Base-by-base conservation (phyloP, 2,329 filamentous ascomycete species). In the Pleoardoris graminearum region DNA sequence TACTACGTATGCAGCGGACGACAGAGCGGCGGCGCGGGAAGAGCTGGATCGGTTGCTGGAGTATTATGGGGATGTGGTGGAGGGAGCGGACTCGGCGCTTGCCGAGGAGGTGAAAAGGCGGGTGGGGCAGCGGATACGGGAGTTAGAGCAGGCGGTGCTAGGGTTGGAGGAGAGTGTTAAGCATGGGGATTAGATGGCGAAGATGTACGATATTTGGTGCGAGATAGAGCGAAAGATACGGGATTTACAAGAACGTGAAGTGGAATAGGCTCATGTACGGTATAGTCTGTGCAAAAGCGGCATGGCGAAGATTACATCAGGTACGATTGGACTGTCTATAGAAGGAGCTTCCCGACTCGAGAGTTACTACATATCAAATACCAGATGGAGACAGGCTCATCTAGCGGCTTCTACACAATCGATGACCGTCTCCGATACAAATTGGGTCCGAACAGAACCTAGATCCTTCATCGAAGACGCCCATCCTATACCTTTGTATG, bases 1-100 rank as follows among this genome's bases (percentile, higher is more conserved):
- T 51, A 80, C 79, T 10, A 77, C 82, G 27, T 84, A 84, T 66
- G 82, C 82, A 1, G 73, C 77, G 16, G 80, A 80, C 22, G 81
- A 84, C 55, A 71, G 82, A 4, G 77, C 75, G 16, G 80, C 80
- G 21, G 80, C 81, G 27, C 63, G 77, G 10, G 80, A 82, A 62
- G 81, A 82, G 58, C 60, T 84, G 49, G 75, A 75, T 35, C 75
- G 72, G 55, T 70, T 84, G 48, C 70, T 81, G 54, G 73, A 75
- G 44, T 78, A 74, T 10, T 83, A 79, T 53, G 68, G 71, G 30
- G 67, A 66, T 16, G 72, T 77, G 1, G 57, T 81, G 4, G 73
- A 62, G 36, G 75, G 76, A 6, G 55, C 62, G 23, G 72, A 77
- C 61, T 59, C 64, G 12, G 73, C 75, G 29, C 64, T 81, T 32